These are phyloP conservation scores for Wickerhamiella cacticola DNA, from an alignment of 805 yeast genomes.

Conservation along the genomic window DNA sequence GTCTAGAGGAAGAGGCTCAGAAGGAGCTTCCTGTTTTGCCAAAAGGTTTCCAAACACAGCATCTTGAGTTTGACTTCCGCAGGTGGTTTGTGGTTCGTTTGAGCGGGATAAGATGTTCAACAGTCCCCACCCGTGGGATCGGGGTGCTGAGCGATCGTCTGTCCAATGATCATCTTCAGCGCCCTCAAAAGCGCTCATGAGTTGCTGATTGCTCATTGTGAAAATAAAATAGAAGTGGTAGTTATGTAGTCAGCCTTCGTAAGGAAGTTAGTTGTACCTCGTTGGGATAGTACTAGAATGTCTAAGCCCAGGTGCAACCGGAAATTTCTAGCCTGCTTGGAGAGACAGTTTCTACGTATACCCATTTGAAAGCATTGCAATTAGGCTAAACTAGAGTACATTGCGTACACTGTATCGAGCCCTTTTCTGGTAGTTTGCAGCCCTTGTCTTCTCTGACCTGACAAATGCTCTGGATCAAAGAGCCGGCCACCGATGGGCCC, in stretches of 20 bases:
- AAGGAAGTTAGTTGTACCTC: neutral
- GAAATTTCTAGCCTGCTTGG: neutral
- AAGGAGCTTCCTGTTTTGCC: conserved; percentile 63
- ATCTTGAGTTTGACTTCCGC: conserved; percentile 37
- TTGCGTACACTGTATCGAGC: neutral
- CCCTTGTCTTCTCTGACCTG: neutral
- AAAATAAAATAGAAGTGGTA: neutral
- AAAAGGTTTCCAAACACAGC: conserved; percentile 88
- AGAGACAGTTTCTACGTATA: neutral
- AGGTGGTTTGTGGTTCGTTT: neutral
- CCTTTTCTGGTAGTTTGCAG: neutral
- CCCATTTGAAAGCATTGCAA: neutral
- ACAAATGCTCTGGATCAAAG: conserved; percentile 31
- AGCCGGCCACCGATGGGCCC: conserved; percentile 30
- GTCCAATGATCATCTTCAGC: conserved; percentile 10
- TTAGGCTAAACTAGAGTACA: neutral
- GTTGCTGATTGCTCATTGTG: conserved; percentile 5
- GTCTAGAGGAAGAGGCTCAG: conserved; percentile 18
- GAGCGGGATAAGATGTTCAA: conserved; percentile 2
- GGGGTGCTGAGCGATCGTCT: conserved; percentile 11
- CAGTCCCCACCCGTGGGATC: neutral
- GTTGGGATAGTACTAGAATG: neutral
- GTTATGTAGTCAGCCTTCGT: neutral
- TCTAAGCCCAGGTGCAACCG: neutral
- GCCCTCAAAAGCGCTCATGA: conserved; percentile 11